Percentiles rank a stretch among this genome's conserved stretches.
Conservation (phyloP, 306 rosid genomes). For the Arachis stenosperma region DNA sequence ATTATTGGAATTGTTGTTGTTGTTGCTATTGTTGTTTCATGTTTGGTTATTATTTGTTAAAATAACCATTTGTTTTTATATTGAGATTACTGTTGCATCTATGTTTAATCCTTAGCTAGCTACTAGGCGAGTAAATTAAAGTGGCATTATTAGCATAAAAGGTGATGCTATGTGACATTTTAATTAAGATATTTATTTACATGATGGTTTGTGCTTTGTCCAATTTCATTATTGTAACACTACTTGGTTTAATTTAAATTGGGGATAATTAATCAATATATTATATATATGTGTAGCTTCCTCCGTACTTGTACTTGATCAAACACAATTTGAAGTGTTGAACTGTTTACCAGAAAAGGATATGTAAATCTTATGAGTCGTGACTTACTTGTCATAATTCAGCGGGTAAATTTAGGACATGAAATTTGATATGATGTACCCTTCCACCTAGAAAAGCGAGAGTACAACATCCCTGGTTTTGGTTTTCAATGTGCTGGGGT, state of each 20-base stretch:
- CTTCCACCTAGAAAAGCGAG: conserved; percentile 16
- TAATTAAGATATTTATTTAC: conserved; percentile 28
- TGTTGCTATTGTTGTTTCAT: conserved; percentile 38
- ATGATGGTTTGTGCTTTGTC: conserved; percentile 23
- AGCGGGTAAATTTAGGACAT: conserved; percentile 3
- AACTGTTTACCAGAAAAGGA: not conserved
- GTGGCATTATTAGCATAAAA: not conserved
- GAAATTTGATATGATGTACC: conserved; percentile 15
- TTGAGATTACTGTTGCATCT: conserved; percentile 46
- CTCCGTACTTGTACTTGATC: not conserved
- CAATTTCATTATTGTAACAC: not conserved
- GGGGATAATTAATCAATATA: too few species aligned
- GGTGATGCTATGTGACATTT: conserved; percentile 42
- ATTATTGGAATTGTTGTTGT: conserved; percentile 54
- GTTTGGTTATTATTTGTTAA: conserved; percentile 45
- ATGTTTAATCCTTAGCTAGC: conserved; percentile 42
- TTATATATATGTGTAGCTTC: not conserved
- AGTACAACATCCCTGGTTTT: conserved; percentile 26
- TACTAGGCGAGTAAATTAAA: conserved; percentile 40
- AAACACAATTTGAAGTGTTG: not conserved
- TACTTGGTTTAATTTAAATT: too few species aligned
- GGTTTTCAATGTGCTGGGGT: conserved; percentile 37
- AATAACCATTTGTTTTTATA: conserved; percentile 53
- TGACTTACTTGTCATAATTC: not conserved
- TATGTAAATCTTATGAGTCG: not conserved